A percentile compares a stretch with the other conserved stretches of the same genome.
Conservation (phyloP, 805 yeast genomes). For the Isabelozyma pseudorhagii region DNA sequence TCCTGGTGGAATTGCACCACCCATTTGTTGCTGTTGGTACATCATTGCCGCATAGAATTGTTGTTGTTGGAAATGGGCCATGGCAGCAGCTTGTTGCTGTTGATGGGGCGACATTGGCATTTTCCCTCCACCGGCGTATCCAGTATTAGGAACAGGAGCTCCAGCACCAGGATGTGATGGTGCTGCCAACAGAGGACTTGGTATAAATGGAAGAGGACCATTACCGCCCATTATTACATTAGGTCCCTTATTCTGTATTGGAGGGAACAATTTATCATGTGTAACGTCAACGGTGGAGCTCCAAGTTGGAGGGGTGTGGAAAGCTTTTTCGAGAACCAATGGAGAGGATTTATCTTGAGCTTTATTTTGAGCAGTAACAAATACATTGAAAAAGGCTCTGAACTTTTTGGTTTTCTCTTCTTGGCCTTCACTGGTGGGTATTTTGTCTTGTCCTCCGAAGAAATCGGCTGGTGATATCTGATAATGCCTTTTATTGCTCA, state of each 20-base stretch:
- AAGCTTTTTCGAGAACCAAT: conserved; percentile 55
- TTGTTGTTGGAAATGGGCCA: conserved; percentile 35
- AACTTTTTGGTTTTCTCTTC: conserved; percentile 34
- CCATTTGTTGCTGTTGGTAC: conserved; percentile 30
- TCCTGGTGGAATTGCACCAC: conserved; percentile 29
- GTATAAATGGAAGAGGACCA: conserved; percentile 23
- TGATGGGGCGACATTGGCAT: conserved; percentile 28
- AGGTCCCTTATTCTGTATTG: conserved; percentile 16
- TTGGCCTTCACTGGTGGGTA: conserved; percentile 38
- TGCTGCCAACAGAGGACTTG: conserved; percentile 27
- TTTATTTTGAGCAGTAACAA: conserved; percentile 42
- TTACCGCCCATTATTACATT: conserved; percentile 13
- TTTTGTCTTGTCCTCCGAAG: conserved; percentile 36
- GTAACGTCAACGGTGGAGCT: conserved; percentile 54
- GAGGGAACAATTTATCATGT: conserved; percentile 51
- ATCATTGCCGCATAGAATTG: conserved; percentile 36
- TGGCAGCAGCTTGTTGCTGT: conserved; percentile 27
- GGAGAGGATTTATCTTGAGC: conserved; percentile 18
- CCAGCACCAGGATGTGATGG: conserved; percentile 14
- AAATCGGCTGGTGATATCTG: conserved; percentile 40
- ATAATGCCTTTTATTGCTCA: conserved; percentile 26
- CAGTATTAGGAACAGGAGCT: conserved; percentile 15
- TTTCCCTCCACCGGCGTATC: conserved; percentile 7
- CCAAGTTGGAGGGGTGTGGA: conserved; percentile 79
- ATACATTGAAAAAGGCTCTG: conserved; percentile 48